These are phyloP conservation scores for Dioszegia aurantiaca DNA, from an alignment of 768 basidiomycete species.

Conservation along the genomic window DNA sequence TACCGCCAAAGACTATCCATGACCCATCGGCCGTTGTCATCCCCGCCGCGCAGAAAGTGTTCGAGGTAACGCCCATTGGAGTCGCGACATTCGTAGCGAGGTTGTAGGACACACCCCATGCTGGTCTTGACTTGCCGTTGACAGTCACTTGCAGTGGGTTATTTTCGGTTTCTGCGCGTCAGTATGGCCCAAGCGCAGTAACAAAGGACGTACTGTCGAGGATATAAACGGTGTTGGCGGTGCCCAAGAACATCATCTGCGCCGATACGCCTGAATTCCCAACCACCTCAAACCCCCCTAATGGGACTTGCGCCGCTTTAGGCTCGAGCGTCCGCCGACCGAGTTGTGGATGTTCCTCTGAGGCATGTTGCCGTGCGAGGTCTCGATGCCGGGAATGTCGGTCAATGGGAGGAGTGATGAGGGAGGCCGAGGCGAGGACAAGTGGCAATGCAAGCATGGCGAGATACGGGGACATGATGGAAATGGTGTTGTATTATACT, in stretches of 20 bases:
- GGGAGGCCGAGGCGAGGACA: slow-evolving; percentile 7
- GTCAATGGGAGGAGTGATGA: not conserved
- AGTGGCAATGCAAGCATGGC: slow-evolving; percentile 11
- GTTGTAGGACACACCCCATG: slow-evolving; percentile 59
- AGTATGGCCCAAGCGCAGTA: not conserved
- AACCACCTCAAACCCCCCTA: slow-evolving; percentile 42
- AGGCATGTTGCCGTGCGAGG: slow-evolving; percentile 4
- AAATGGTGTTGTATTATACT: too few relatives aligned
- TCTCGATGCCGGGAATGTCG: slow-evolving; percentile 13
- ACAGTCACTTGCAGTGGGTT: slow-evolving; percentile 44
- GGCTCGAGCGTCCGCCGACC: slow-evolving; percentile 11
- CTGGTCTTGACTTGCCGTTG: slow-evolving; percentile 56
- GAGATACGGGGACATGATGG: slow-evolving; percentile 3
- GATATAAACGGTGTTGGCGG: slow-evolving; percentile 69
- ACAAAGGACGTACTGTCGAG: slow-evolving; percentile 60
- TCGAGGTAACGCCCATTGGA: slow-evolving; percentile 71
- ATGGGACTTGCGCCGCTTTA: slow-evolving; percentile 10
- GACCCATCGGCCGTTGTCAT: slow-evolving; percentile 69
- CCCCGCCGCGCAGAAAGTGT: slow-evolving; percentile 77
- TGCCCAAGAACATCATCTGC: slow-evolving; percentile 51
- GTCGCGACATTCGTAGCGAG: slow-evolving; percentile 60
- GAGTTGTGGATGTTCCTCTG: not conserved
- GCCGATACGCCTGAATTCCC: slow-evolving; percentile 50
- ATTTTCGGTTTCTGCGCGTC: slow-evolving; percentile 53
- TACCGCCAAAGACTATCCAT: slow-evolving; percentile 75